Evolutionary conservation across 371 early-diverging fungal species (phyloP).

Genomic region (Sporodiniella umbellata): DNA sequence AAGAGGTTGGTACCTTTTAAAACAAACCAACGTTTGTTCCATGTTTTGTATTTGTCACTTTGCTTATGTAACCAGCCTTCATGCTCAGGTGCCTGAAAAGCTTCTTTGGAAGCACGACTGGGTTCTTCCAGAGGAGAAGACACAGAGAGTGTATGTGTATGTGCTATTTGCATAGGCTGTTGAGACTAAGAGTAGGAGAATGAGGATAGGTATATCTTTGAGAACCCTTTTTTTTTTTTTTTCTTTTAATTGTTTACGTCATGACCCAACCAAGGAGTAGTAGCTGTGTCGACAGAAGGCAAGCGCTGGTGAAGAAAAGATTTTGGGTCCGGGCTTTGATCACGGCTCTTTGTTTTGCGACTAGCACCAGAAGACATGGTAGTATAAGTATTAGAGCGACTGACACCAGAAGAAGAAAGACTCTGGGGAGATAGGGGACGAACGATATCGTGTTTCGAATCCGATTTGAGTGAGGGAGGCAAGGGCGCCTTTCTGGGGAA

Average conservation of each 20-base stretch:
- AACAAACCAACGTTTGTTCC: conserved; percentile 71
- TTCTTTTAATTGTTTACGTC: conserved; percentile 4
- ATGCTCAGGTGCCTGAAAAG: conserved; percentile 40
- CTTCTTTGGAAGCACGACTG: conserved; percentile 9
- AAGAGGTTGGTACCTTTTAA: conserved; percentile 62
- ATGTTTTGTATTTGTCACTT: conserved; percentile 61
- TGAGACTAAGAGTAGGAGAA: not conserved
- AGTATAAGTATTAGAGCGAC: conserved; percentile 44
- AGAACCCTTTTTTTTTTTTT: no score
- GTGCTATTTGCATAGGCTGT: conserved; percentile 14
- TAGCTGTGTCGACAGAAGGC: no score
- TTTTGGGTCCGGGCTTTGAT: conserved; percentile 11
- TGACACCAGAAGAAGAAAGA: conserved; percentile 24
- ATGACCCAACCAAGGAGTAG: conserved; percentile 8
- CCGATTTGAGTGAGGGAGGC: conserved; percentile 31
- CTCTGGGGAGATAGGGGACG: conserved; percentile 41
- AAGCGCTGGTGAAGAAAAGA: no score
- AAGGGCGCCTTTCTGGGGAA: conserved; percentile 44
- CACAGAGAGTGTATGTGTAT: conserved; percentile 21
- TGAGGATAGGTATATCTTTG: no score
- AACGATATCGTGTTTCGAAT: not conserved
- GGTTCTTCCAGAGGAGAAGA: conserved; percentile 16
- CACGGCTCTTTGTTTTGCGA: conserved; percentile 11
- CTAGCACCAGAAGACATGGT: conserved; percentile 27
- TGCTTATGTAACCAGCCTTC: conserved; percentile 69